phyloP scores from a whole-genome alignment of 2,329 filamentous ascomycete genomes.

The Gaeumannomyces tritici region DNA sequence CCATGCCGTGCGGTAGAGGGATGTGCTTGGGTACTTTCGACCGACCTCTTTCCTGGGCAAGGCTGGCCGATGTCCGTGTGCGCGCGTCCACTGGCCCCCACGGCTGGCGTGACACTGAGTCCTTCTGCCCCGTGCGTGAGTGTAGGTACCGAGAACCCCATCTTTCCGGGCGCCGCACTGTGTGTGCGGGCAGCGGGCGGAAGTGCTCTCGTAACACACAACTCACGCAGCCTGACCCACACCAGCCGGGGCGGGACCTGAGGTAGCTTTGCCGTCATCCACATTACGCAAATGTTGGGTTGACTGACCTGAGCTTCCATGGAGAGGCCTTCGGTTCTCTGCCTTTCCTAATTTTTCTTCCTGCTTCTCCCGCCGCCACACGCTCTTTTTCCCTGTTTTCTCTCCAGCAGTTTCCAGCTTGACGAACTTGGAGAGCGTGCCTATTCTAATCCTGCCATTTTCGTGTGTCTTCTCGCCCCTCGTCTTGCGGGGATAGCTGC shows the following conservation, averaged over 20 bases:
- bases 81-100: no score
- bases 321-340: neutral
- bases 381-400: neutral
- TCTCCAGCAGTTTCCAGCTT: neutral
- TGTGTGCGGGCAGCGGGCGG: neutral
- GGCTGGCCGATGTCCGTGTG: neutral
- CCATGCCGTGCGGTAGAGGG: neutral
- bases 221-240: conserved; percentile 1
- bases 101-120: neutral
- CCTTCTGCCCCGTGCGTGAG: neutral
- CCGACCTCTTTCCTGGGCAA: neutral
- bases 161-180: neutral
- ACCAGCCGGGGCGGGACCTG: conserved; percentile 2
- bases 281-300: conserved; percentile 5
- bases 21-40: no score
- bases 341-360: neutral
- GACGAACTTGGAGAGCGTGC: neutral
- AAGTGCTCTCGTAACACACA: neutral
- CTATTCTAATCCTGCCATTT: neutral
- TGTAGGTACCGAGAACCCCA: no score
- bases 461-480: neutral
- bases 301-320: neutral
- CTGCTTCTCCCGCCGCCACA: neutral
- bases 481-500: neutral
- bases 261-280: conserved; percentile 4